Evolutionary conservation across 495 filamentous ascomycete species (phyloP).

Genomic region (Penicillium samsonianum): DNA sequence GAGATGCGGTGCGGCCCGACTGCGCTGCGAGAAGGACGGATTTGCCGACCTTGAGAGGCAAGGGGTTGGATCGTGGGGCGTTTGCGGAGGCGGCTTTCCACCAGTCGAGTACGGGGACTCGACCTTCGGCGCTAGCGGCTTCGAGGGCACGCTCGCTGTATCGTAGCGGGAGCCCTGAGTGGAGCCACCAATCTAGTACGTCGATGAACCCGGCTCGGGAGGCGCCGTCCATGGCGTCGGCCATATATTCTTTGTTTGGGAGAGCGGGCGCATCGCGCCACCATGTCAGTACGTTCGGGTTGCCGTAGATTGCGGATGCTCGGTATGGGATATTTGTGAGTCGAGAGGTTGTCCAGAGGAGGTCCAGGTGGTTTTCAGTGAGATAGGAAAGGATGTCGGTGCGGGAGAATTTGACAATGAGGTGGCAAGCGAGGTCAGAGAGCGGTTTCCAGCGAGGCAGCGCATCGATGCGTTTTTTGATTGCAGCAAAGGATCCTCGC

Average conservation of each 20-base stretch:
- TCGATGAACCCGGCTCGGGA: conserved; percentile 79
- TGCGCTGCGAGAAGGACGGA: conserved; percentile 79
- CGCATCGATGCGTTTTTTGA: conserved; percentile 66
- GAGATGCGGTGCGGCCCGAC: conserved; percentile 65
- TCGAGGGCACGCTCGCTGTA: conserved; percentile 87
- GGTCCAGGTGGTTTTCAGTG: conserved; percentile 71
- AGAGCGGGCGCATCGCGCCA: conserved; percentile 78
- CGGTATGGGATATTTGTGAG: conserved; percentile 81
- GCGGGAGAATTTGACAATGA: conserved; percentile 87
- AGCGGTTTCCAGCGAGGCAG: conserved; percentile 69
- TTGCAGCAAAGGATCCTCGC: conserved; percentile 63
- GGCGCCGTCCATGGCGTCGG: conserved; percentile 84
- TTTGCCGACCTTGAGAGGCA: conserved; percentile 75
- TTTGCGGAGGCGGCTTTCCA: conserved; percentile 67
- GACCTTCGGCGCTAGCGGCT: conserved; percentile 77
- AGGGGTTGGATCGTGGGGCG: conserved; percentile 29
- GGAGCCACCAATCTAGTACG: conserved; percentile 89
- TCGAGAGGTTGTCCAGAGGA: conserved; percentile 81
- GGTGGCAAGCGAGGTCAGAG: conserved; percentile 77
- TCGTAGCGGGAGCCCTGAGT: conserved; percentile 74
- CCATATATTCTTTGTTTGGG: conserved; percentile 72
- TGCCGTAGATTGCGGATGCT: conserved; percentile 82
- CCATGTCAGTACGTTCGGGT: conserved; percentile 82
- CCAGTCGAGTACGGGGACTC: conserved; percentile 84
- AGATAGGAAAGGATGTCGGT: conserved; percentile 77